Percentiles rank a stretch among this genome's conserved stretches.
phyloP scores from a whole-genome alignment of 2,329 filamentous ascomycete genomes.

The Fusarium sp. region DNA sequence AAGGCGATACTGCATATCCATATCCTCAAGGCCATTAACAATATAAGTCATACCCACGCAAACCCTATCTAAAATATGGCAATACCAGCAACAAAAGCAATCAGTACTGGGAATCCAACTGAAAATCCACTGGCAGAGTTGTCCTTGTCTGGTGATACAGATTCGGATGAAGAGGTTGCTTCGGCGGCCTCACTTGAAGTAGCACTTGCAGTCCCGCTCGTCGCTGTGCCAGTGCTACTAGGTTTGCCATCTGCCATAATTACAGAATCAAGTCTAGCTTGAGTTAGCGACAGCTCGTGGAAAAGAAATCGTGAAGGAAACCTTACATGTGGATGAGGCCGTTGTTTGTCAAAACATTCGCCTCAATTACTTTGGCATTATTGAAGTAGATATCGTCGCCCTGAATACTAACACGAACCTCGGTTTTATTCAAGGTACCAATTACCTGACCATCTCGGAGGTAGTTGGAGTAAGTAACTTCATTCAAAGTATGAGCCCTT shows the following conservation, averaged over 20 bases:
- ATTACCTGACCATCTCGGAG: slow-evolving; percentile 36
- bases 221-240: slow-evolving; percentile 3
- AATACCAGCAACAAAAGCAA: slow-evolving; percentile 19
- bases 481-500: slow-evolving; percentile 36
- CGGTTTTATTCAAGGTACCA: slow-evolving; percentile 34
- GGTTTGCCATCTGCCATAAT: slow-evolving; percentile 10
- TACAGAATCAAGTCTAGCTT: neutral
- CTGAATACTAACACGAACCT: slow-evolving; percentile 30
- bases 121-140: slow-evolving; percentile 12
- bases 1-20: no score
- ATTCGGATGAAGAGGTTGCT: slow-evolving; percentile 9
- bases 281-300: neutral
- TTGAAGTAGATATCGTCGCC: slow-evolving; percentile 42
- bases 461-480: slow-evolving; percentile 41
- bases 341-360: slow-evolving; percentile 44
- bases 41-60: no score
- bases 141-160: slow-evolving; percentile 1
- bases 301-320: neutral
- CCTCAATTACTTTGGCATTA: slow-evolving; percentile 44
- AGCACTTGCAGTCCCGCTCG: neutral
- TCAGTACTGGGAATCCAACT: neutral
- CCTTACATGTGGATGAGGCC: slow-evolving; percentile 44
- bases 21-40: no score
- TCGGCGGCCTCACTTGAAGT: slow-evolving; percentile 1
- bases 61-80: slow-evolving; percentile 2